phyloP scores from a whole-genome alignment of 352 stramenopile genomes.

The Blastocystis sp. region DNA sequence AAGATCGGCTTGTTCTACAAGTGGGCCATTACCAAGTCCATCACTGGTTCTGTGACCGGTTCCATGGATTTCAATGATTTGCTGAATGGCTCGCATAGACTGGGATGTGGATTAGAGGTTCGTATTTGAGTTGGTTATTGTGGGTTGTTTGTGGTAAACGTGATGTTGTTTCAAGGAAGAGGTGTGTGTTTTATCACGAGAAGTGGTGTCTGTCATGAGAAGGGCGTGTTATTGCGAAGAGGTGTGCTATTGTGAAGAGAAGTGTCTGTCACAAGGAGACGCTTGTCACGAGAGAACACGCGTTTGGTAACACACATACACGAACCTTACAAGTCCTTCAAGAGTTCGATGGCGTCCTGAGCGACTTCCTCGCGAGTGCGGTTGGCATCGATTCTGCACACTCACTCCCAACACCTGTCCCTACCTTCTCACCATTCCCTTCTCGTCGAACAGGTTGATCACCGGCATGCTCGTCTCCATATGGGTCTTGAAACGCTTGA shows the following conservation, averaged over 20 bases:
- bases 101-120: slow-evolving; percentile 46
- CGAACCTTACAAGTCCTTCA: slow-evolving; percentile 29
- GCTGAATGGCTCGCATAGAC: slow-evolving; percentile 29
- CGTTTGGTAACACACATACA: too few species aligned
- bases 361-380: slow-evolving; percentile 54
- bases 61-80: slow-evolving; percentile 43
- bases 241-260: too few species aligned
- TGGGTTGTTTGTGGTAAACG: slow-evolving; percentile 50
- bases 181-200: too few species aligned
- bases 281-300: too few species aligned
- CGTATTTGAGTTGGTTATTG: slow-evolving; percentile 44
- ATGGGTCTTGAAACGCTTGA: slow-evolving; percentile 93
- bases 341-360: slow-evolving; percentile 28
- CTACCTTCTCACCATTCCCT: slow-evolving; percentile 74
- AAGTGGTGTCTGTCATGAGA: too few species aligned
- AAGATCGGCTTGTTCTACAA: slow-evolving; percentile 60
- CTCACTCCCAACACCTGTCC: too few species aligned
- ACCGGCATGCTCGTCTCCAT: slow-evolving; percentile 82
- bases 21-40: slow-evolving; percentile 16
- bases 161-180: too few species aligned
- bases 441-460: slow-evolving; percentile 75
- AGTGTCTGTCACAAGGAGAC: too few species aligned
- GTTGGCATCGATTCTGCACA: slow-evolving; percentile 48
- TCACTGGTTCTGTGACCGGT: slow-evolving; percentile 16
- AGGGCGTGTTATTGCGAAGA: too few species aligned